Base-by-base conservation (phyloP, 352 stramenopile genomes). In the Phytophthora citricola region DNA sequence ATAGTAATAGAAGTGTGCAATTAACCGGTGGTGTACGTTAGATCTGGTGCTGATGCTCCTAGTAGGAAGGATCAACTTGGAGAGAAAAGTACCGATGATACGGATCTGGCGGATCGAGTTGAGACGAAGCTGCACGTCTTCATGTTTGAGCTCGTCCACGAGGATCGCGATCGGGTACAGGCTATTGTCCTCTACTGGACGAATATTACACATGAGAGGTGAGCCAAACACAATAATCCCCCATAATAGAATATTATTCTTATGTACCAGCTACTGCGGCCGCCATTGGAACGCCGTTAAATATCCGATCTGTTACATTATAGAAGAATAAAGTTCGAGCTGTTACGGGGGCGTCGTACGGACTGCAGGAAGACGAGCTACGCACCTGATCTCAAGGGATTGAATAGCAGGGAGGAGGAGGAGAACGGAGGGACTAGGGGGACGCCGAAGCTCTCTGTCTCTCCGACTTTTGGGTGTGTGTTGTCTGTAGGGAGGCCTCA, bases 81-180 rank as follows among this genome's bases (percentile, higher is more conserved):
- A 20, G 17, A n/a, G 15, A 45, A 36, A 43, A 48, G 49, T 78
- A 97, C 90, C 90, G 43, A 98, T 98, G 50, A 93, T 79, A 63
- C 90, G 82, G 55, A 98, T 91, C 78, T 96, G 90, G 54, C 87
- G 87, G 72, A 97, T 97, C 58, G 92, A 91, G 69, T 97, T 97
- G n/a, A 97, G 79, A 24, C 92, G 89, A 53, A 97, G 66, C 63
- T 97, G 90, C 63, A 96, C 84, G 63, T 98, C 92, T 60, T 98
- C 90, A 66, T 98, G 91, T 68, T 96, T 96, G 63, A 98, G 78
- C 64, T 98, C 90, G 73, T 98, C 92, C 58, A 98, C 89, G 40
- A 98, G 84, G 61, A 97, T 91, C 45, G 92, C 89, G 54, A 98
- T 93, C 24, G 89, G 84, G 74, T 95, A 94, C 63, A 96, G 59